Evolutionary conservation across 2,329 filamentous ascomycete genomes (phyloP).

Genomic region (Cordyceps farinosa): DNA sequence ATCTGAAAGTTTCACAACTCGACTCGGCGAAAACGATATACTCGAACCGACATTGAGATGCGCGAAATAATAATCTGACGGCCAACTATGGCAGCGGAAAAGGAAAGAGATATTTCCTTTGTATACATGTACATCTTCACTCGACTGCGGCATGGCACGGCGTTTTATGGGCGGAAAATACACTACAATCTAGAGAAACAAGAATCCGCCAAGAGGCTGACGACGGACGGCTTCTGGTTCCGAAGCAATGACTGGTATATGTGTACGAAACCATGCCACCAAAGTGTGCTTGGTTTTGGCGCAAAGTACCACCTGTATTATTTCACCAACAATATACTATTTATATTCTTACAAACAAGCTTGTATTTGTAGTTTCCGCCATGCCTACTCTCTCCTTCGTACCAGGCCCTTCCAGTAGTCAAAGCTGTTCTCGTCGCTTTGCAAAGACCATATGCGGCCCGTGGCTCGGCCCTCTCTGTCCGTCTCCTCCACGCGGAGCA

Average conservation of each 20-base stretch:
- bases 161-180: slow-evolving; percentile 34
- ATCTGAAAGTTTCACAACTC: not conserved
- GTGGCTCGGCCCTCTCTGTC: slow-evolving; percentile 68
- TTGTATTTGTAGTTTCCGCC: not conserved
- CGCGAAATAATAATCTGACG: not conserved
- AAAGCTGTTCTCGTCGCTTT: slow-evolving; percentile 97
- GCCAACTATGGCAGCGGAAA: slow-evolving; percentile 2
- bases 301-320: slow-evolving; percentile 14
- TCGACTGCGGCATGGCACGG: slow-evolving; percentile 52
- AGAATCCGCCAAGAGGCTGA: slow-evolving; percentile 20
- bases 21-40: not conserved
- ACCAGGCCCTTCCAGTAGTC: slow-evolving; percentile 92
- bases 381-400: slow-evolving; percentile 64
- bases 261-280: not conserved
- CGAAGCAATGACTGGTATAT: slow-evolving; percentile 4
- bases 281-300: not conserved
- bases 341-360: not conserved
- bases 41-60: not conserved
- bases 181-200: slow-evolving; percentile 23
- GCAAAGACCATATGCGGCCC: slow-evolving; percentile 75
- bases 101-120: slow-evolving; percentile 23
- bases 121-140: slow-evolving; percentile 50
- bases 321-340: slow-evolving; percentile 13
- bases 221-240: not conserved
- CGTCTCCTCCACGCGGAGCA: slow-evolving; percentile 81